Evolutionary conservation across 73 alveolate species (phyloP).

Genomic region (Effrenium voratum): DNA sequence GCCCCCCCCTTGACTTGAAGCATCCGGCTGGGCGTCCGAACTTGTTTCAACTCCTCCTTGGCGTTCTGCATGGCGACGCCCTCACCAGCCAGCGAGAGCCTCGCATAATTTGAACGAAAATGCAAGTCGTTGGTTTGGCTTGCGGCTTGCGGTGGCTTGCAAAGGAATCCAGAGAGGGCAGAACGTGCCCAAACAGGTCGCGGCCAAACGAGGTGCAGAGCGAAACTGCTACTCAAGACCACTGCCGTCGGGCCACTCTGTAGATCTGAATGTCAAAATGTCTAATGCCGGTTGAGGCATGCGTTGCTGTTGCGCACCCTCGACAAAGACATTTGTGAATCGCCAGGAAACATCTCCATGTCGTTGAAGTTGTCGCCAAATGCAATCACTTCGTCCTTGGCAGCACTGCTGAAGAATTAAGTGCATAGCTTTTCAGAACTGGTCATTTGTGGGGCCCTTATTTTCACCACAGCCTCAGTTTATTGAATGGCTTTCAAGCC

Average conservation of each 20-base stretch:
- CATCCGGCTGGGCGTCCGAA: background rate
- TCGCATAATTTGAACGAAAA: background rate
- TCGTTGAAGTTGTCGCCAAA: constrained; percentile 88
- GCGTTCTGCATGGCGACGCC: constrained; percentile 86
- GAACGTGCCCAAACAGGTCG: background rate
- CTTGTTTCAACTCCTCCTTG: constrained; percentile 75
- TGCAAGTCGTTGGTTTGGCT: background rate
- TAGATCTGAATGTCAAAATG: no score
- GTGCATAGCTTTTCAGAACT: background rate
- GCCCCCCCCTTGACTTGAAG: background rate
- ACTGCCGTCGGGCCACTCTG: no score
- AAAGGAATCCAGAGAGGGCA: background rate
- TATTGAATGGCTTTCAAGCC: background rate
- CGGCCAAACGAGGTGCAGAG: no score
- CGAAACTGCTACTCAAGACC: no score
- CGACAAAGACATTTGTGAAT: no score
- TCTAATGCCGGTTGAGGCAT: no score
- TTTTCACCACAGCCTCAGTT: no score
- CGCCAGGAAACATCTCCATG: constrained; percentile 38
- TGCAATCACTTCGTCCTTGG: constrained; percentile 55
- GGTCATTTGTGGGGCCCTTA: background rate
- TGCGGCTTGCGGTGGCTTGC: background rate
- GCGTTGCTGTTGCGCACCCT: no score
- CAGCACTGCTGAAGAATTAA: background rate
- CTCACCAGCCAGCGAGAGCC: constrained; percentile 59